phyloP scores from a whole-genome alignment of 768 basidiomycete species.

The Psilocybe subaeruginosa region DNA sequence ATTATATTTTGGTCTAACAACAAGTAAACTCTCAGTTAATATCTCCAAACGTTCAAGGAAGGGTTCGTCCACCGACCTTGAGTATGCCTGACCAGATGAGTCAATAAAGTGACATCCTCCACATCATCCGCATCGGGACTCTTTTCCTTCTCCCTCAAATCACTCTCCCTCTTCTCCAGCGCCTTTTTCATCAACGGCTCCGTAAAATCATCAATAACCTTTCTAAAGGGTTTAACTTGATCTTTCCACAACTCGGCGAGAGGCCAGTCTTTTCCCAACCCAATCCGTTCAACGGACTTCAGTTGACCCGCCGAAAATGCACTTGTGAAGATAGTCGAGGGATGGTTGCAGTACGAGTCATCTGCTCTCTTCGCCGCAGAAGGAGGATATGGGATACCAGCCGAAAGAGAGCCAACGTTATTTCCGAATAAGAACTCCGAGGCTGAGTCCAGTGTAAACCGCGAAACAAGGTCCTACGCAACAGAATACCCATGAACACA shows the following conservation, averaged over 20 bases:
- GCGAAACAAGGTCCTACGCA: slow-evolving; percentile 41
- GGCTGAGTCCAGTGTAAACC: slow-evolving; percentile 67
- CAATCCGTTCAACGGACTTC: slow-evolving; percentile 34
- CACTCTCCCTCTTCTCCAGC: slow-evolving; percentile 24
- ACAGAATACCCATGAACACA: neutral
- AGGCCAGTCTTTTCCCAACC: slow-evolving; percentile 46
- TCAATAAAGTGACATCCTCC: slow-evolving; percentile 44
- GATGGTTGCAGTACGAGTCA: slow-evolving; percentile 13
- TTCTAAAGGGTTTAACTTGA: slow-evolving; percentile 39
- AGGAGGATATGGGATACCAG: slow-evolving; percentile 50
- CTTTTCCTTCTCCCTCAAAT: slow-evolving; percentile 12
- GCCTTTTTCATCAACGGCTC: slow-evolving; percentile 42
- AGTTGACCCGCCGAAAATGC: slow-evolving; percentile 52
- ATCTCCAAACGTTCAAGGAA: slow-evolving; percentile 1
- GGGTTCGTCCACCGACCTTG: slow-evolving; percentile 35
- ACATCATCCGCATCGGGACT: slow-evolving; percentile 17
- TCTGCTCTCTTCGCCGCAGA: slow-evolving; percentile 10
- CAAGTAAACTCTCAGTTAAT: neutral
- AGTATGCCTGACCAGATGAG: slow-evolving; percentile 50
- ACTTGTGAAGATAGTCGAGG: slow-evolving; percentile 39
- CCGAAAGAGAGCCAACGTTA: slow-evolving; percentile 51
- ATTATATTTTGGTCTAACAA: slow-evolving; percentile 17
- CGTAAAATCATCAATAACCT: slow-evolving; percentile 45
- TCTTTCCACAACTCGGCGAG: slow-evolving; percentile 52
- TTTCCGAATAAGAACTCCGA: slow-evolving; percentile 63